Evolutionary conservation across 768 basidiomycete species (phyloP).

Genomic region (Macrocybe gigantea): DNA sequence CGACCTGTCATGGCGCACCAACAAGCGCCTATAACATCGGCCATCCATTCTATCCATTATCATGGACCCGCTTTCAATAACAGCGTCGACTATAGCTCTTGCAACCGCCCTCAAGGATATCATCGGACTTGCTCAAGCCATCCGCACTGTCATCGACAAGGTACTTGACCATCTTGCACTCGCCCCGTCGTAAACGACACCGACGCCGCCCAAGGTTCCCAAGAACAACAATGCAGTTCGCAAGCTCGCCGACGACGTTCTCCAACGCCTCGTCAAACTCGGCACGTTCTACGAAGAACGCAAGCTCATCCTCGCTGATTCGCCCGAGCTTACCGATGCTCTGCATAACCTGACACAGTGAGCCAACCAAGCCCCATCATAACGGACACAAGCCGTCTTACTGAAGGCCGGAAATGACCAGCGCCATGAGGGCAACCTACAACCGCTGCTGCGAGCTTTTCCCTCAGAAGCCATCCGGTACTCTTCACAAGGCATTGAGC

Average conservation of each 20-base stretch:
- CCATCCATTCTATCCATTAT: too few species aligned
- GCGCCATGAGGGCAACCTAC: background rate
- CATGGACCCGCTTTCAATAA: too few species aligned
- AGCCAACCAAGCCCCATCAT: background rate
- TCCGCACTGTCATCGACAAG: too few species aligned
- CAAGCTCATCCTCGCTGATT: conserved; percentile 1
- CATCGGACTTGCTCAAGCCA: too few species aligned
- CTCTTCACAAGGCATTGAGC: background rate
- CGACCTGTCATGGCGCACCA: too few species aligned
- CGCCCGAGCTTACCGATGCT: conserved; percentile 1
- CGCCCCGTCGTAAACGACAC: too few species aligned
- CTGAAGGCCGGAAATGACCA: background rate
- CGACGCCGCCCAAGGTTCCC: conserved; percentile 1
- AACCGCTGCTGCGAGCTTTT: background rate
- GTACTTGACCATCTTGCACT: too few species aligned
- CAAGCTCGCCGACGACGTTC: conserved; percentile 6
- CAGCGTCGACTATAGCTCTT: too few species aligned
- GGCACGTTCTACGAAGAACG: conserved; percentile 8
- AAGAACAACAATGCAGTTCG: conserved; percentile 5
- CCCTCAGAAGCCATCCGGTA: background rate
- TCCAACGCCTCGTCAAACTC: conserved; percentile 5
- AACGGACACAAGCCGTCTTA: background rate
- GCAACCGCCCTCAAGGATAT: too few species aligned
- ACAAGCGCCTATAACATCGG: too few species aligned
- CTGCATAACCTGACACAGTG: background rate